Evolutionary conservation across 2,329 filamentous ascomycete genomes (phyloP).

Genomic region (Botrytis fragariae): DNA sequence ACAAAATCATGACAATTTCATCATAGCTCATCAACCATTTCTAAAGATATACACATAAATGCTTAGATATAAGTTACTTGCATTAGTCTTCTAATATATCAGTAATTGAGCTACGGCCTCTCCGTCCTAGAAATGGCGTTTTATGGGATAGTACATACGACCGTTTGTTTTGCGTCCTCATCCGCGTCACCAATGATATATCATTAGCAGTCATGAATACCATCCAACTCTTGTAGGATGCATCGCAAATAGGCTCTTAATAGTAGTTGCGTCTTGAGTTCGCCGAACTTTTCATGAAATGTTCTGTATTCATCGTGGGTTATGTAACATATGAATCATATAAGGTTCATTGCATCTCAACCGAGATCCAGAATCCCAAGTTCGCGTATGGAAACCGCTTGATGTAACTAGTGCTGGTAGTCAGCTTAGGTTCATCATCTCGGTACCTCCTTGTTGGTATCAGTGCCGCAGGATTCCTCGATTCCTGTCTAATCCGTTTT

Average conservation of each 20-base stretch:
- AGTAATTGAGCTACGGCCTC: background rate
- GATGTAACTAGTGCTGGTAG: slow-evolving; percentile 10
- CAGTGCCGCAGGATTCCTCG: slow-evolving; percentile 7
- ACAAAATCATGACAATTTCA: background rate
- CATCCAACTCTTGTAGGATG: background rate
- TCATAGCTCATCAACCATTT: background rate
- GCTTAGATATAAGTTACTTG: background rate
- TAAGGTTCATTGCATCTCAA: background rate
- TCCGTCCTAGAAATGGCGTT: background rate
- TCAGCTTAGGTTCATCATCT: slow-evolving; percentile 19
- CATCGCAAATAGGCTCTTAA: background rate
- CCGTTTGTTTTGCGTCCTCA: background rate
- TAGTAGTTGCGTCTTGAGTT: background rate
- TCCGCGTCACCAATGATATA: background rate
- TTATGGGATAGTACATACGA: background rate
- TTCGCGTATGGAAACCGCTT: slow-evolving; percentile 10
- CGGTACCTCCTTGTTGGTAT: background rate
- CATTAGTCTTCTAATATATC: background rate
- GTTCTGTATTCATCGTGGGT: background rate
- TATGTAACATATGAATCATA: background rate
- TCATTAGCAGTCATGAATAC: background rate
- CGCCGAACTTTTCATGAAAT: background rate
- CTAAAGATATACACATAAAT: background rate
- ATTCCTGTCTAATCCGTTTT: slow-evolving; percentile 16
- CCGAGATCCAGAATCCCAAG: background rate